Conservation (phyloP, 2,329 filamentous ascomycete species). For the Dactylellina cionopaga region DNA sequence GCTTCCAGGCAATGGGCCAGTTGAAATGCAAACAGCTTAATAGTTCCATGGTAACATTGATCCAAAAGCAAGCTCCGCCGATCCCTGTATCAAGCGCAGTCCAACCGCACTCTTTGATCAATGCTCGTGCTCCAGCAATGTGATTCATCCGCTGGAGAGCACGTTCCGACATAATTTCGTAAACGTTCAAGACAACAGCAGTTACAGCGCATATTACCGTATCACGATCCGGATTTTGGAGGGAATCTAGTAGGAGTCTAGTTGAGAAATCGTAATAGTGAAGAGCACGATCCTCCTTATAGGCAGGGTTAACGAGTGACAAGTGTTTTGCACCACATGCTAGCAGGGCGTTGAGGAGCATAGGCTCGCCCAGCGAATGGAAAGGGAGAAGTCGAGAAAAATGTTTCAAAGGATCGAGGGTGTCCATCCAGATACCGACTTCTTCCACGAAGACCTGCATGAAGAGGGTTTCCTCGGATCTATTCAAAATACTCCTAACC, state of each 20-base stretch:
- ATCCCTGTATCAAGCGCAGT: constrained; percentile 80
- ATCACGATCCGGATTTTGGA: constrained; percentile 86
- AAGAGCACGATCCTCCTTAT: constrained; percentile 79
- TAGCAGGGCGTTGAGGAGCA: constrained; percentile 87
- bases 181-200: constrained; percentile 88
- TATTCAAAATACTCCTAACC: constrained; percentile 73
- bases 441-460: constrained; percentile 94
- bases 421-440: constrained; percentile 94
- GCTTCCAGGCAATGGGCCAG: constrained; percentile 87
- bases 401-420: constrained; percentile 83
- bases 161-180: constrained; percentile 88
- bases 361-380: constrained; percentile 80
- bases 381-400: constrained; percentile 87
- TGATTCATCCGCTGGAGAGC: constrained; percentile 86
- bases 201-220: constrained; percentile 85
- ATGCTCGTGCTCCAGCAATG: constrained; percentile 81
- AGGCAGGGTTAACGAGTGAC: constrained; percentile 74
- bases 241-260: constrained; percentile 75
- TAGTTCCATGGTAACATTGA: constrained; percentile 91
- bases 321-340: constrained; percentile 88
- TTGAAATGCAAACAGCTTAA: constrained; percentile 86
- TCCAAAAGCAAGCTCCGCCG: constrained; percentile 90
- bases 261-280: constrained; percentile 89
- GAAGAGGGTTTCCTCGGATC: constrained; percentile 81
- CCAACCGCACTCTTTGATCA: constrained; percentile 92